Evolutionary conservation across 2,329 filamentous ascomycete genomes (phyloP), one percentile per base, ranked within the genome.

Genomic region (Fusarium kyushuense): DNA sequence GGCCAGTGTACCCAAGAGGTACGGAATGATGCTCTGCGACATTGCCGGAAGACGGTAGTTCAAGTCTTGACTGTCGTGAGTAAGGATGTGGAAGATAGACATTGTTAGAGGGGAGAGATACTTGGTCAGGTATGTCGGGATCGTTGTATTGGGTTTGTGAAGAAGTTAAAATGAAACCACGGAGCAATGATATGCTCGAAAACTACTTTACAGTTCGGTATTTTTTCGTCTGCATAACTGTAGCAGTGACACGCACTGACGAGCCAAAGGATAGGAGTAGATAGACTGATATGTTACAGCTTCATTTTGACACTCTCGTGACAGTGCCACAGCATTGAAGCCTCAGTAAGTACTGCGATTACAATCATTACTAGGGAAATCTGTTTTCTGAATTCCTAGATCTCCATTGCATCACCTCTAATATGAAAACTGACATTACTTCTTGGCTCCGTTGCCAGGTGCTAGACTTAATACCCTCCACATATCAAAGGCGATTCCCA

Each of bases 271-370:
- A 16, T 13, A 48, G 30, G 30, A 33, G 33, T 27, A 48, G 7
- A 9, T 9, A 27, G 27, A 25, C 23, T 25, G 23, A 7, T 11
- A 25, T 32, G 27, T 19, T 17, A 40, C 13, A 27, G 7, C 25
- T 27, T 17, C 10, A 6, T 29, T 51, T 29, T 51, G 47, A 40
- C 47, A 51, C 47, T 51, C 23, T 30, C 47, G 29, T 51, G 47
- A 29, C 47, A 40, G 32, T 17, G 9, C 32, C 6, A 51, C 3
- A 6, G 17, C 23, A 27, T 12, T 25, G 6, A 12, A 29, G 21
- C 13, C 13, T 36, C 9, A 13, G 8, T 5, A 19, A 27, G 25
- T 38, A 10, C 6, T 19, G 11, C 6, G 3, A 27, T n/a, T 27
- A 19, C 5, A 1, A 27, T 27, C 4, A 25, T 27, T 36, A 29